These are phyloP conservation scores for Cadophora luteo-olivacea DNA, from an alignment of 2,329 filamentous ascomycete genomes.

Conservation along the genomic window DNA sequence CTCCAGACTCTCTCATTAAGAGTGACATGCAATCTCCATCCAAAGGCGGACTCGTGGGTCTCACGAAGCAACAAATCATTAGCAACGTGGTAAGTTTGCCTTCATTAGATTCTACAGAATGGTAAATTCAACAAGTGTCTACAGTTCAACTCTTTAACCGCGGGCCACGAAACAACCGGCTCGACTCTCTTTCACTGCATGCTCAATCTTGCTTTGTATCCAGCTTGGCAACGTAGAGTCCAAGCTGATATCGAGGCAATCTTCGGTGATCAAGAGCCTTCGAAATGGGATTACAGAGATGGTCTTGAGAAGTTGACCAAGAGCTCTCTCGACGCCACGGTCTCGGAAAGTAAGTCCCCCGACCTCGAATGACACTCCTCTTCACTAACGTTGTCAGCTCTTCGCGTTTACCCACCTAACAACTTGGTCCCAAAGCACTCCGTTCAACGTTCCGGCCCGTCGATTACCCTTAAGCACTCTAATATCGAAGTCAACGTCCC, in stretches of 20 bases:
- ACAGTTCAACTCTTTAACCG: slow-evolving; percentile 21
- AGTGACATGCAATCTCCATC: not conserved
- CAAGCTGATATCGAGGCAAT: slow-evolving; percentile 23
- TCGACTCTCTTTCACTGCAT: slow-evolving; percentile 18
- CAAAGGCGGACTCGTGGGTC: not conserved
- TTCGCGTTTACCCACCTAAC: slow-evolving; percentile 23
- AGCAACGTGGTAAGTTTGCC: slow-evolving; percentile 20
- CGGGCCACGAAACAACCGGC: slow-evolving; percentile 25
- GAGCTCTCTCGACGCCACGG: slow-evolving; percentile 18
- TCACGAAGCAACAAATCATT: slow-evolving; percentile 19
- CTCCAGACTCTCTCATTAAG: slow-evolving; percentile 14
- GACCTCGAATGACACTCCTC: not conserved
- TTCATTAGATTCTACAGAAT: not conserved
- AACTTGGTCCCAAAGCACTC: slow-evolving; percentile 25
- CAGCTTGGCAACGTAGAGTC: slow-evolving; percentile 14
- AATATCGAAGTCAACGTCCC: slow-evolving; percentile 10
- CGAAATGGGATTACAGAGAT: slow-evolving; percentile 13
- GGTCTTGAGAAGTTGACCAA: slow-evolving; percentile 10
- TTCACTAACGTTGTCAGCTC: slow-evolving; percentile 5
- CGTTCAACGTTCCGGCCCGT: not conserved
- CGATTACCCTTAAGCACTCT: slow-evolving; percentile 6
- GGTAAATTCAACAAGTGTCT: not conserved
- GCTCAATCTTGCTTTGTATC: slow-evolving; percentile 22
- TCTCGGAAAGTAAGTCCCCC: slow-evolving; percentile 21
- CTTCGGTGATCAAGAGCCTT: slow-evolving; percentile 9